A percentile compares a stretch with the other conserved stretches of the same genome.
Evolutionary conservation across 2,329 filamentous ascomycete genomes (phyloP).

Genomic region (Sporothrix sp.): DNA sequence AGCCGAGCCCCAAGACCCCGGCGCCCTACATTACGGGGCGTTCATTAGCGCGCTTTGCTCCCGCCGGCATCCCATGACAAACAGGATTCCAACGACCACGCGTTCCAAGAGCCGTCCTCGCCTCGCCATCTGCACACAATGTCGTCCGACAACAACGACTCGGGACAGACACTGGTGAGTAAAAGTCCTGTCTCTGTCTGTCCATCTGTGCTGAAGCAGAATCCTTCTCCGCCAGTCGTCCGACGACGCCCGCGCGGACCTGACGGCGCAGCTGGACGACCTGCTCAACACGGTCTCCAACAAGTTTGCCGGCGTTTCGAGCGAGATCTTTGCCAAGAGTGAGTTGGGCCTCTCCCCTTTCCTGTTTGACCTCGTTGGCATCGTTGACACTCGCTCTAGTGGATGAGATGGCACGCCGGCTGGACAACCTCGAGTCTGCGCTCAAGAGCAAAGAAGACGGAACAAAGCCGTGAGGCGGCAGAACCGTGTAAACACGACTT

Average conservation of each 20-base stretch:
- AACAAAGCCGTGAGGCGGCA: conserved; percentile 13
- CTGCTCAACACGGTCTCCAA: conserved; percentile 73
- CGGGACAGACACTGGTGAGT: conserved; percentile 30
- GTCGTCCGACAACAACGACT: conserved; percentile 26
- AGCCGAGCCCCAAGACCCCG: too few relatives aligned
- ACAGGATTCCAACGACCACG: too few relatives aligned
- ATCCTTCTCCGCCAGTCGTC: too few relatives aligned
- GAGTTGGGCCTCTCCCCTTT: conserved; percentile 29
- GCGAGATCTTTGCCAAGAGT: conserved; percentile 86
- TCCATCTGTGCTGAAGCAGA: too few relatives aligned
- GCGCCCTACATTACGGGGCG: too few relatives aligned
- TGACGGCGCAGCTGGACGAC: conserved; percentile 74
- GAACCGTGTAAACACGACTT: neutral
- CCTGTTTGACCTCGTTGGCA: too few relatives aligned
- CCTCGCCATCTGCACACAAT: neutral
- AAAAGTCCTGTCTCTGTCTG: too few relatives aligned
- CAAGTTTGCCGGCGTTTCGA: conserved; percentile 77
- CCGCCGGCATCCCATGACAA: too few relatives aligned
- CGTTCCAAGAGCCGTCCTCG: neutral
- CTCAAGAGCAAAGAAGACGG: conserved; percentile 44
- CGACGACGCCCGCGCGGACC: conserved; percentile 49
- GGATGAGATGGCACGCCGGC: conserved; percentile 83
- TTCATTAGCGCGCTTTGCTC: too few relatives aligned
- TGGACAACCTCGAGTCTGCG: conserved; percentile 73
- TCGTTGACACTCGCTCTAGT: conserved; percentile 42